Evolutionary conservation across 805 yeast species (phyloP), one percentile per base, ranked within the genome.

Genomic region (Candida lessepsii): DNA sequence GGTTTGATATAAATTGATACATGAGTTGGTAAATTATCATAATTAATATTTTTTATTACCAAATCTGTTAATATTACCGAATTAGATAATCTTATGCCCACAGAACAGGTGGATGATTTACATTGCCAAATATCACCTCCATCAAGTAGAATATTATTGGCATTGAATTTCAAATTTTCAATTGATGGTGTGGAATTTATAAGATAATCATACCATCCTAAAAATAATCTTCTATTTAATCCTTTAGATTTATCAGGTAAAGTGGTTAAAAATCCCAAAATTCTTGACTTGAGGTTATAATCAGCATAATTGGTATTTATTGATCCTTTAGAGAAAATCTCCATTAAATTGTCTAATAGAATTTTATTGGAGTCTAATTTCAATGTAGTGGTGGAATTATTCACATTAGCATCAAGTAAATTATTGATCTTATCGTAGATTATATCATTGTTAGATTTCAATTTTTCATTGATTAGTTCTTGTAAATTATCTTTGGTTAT

Each of bases 191-290:
- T 46, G 7, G 56, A 53, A 40, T 46, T 52, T 16, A 39, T 42
- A 14, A 65, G 44, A 46, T 57, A 65, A 44, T 67, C 69, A 42
- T 58, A 67, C 73, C 73, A 68, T 1, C 75, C 74, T 19, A 63
- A 45, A 13, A 66, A 54, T 4, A 65, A 10, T 32, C 52, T 60
- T 3, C 71, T 44, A 4, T 44, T 30, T 1, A 63, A 31, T 2
- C 63, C 48, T 26, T 53, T 54, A 1, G 38, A 42, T 10, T 37
- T 29, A 3, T 56, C 47, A 1, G 56, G 52, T n/a, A 55, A 39
- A 19, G 45, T 45, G 7, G 73, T 68, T 17, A 68, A 51, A 35
- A 65, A 69, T 2, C 75, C 74, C 13, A 69, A 49, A 4, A 68
- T 64, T 36, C 73, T 49, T 0, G 72, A 46, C 2, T 72, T 73